phyloP scores from a whole-genome alignment of 2,329 filamentous ascomycete genomes.

The Colletotrichum salicis region DNA sequence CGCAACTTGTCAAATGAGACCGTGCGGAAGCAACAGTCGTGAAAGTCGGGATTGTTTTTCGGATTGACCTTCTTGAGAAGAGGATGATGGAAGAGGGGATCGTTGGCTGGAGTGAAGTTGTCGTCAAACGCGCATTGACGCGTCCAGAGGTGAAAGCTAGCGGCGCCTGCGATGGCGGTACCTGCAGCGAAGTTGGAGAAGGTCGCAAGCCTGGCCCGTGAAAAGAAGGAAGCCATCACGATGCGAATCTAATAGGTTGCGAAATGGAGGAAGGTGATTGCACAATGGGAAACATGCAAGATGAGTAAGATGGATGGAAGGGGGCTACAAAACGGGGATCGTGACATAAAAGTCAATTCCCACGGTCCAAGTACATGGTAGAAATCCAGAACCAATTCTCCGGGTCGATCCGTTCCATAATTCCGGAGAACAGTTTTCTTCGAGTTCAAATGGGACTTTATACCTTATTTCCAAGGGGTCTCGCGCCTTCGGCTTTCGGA shows the following conservation, averaged over 20 bases:
- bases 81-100: constrained; percentile 18
- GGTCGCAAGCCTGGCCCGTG: neutral
- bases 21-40: constrained; percentile 23
- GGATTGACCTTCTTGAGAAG: constrained; percentile 15
- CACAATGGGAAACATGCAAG: neutral
- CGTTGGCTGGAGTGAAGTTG: constrained; percentile 11
- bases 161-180: neutral
- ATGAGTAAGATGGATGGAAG: neutral
- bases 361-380: neutral
- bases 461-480: neutral
- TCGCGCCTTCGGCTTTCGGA: constrained; percentile 16
- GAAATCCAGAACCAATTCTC: neutral
- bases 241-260: too few relatives aligned
- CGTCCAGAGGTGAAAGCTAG: constrained; percentile 34
- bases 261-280: neutral
- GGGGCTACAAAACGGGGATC: neutral
- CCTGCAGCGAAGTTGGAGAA: constrained; percentile 14
- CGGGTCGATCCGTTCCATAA: neutral
- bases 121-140: constrained; percentile 27
- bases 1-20: constrained; percentile 13
- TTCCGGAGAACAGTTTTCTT: neutral
- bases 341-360: neutral
- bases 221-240: constrained; percentile 15
- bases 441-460: neutral
- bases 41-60: constrained; percentile 6